phyloP scores from a whole-genome alignment of 2,329 filamentous ascomycete genomes.

The Phyllosticta capitalensis region DNA sequence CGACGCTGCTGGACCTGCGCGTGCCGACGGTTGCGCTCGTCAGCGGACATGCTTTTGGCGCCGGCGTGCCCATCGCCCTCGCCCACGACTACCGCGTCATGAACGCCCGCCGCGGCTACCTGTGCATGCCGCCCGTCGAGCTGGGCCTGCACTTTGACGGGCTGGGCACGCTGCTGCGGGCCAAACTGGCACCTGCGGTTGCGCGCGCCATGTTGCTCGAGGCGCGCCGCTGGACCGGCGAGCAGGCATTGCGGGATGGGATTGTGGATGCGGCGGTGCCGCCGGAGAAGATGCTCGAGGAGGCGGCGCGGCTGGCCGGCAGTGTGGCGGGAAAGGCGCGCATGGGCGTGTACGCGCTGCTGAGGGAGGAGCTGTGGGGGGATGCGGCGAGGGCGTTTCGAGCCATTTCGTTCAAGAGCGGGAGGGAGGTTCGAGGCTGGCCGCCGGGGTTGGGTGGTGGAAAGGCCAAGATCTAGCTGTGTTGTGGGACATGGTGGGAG shows the following conservation, averaged over 20 bases:
- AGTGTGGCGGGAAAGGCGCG: slow-evolving; percentile 34
- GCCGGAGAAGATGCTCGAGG: slow-evolving; percentile 24
- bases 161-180: slow-evolving; percentile 42
- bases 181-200: slow-evolving; percentile 43
- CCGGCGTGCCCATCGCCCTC: slow-evolving; percentile 38
- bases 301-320: slow-evolving; percentile 40
- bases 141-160: slow-evolving; percentile 48
- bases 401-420: slow-evolving; percentile 46
- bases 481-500: not conserved
- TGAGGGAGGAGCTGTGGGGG: slow-evolving; percentile 45
- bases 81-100: slow-evolving; percentile 40
- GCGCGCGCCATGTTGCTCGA: slow-evolving; percentile 48
- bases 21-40: slow-evolving; percentile 40
- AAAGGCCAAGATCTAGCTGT: slow-evolving; percentile 39
- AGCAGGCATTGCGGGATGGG: slow-evolving; percentile 42
- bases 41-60: slow-evolving; percentile 42
- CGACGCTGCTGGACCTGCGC: slow-evolving; percentile 40
- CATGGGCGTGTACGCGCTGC: slow-evolving; percentile 43
- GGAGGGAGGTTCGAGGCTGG: slow-evolving; percentile 32
- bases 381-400: slow-evolving; percentile 43
- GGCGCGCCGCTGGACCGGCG: slow-evolving; percentile 45
- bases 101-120: slow-evolving; percentile 24
- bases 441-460: slow-evolving; percentile 15
- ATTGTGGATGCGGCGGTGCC: slow-evolving; percentile 44
- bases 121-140: slow-evolving; percentile 41